Percentiles rank a stretch among this genome's conserved stretches.
Evolutionary conservation across 2,329 filamentous ascomycete species (phyloP).

Genomic region (Cyclaneusma minus): DNA sequence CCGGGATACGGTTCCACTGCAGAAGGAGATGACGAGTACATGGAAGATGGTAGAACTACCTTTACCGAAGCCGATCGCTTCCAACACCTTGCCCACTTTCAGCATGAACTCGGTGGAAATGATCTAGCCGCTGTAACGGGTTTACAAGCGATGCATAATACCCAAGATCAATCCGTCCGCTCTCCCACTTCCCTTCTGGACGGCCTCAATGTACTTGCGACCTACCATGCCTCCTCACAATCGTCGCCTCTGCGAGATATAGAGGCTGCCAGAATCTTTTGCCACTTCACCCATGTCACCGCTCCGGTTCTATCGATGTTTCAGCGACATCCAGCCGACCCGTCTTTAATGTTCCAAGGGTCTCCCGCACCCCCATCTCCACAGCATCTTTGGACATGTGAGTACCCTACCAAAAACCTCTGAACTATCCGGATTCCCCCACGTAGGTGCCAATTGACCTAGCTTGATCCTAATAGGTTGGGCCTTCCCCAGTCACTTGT

Average conservation of each 20-base stretch:
- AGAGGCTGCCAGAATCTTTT: constrained; percentile 69
- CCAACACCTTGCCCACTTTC: no score
- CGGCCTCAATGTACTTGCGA: constrained; percentile 37
- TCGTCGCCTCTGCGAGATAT: constrained; percentile 66
- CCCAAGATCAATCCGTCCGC: constrained; percentile 20
- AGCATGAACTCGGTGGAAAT: constrained; percentile 7
- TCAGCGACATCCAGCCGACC: constrained; percentile 66
- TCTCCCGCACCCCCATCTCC: constrained; percentile 44
- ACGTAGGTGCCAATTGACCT: no score
- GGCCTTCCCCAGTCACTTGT: no score
- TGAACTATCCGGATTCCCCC: neutral
- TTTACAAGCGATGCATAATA: constrained; percentile 14
- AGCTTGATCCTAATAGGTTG: no score
- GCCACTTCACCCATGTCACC: constrained; percentile 82
- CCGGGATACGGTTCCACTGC: no score
- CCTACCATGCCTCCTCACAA: constrained; percentile 48
- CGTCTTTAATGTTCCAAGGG: constrained; percentile 48
- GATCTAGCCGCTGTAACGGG: constrained; percentile 16
- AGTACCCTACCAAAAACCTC: constrained; percentile 13
- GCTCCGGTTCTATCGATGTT: constrained; percentile 77
- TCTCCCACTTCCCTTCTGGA: constrained; percentile 28
- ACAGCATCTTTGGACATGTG: constrained; percentile 49
- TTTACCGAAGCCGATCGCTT: no score
- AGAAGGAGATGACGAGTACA: no score
- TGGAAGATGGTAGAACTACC: no score